These are phyloP conservation scores for Tanacetum coccineum DNA, from an alignment of 129 eudicot genomes.

Conservation along the genomic window DNA sequence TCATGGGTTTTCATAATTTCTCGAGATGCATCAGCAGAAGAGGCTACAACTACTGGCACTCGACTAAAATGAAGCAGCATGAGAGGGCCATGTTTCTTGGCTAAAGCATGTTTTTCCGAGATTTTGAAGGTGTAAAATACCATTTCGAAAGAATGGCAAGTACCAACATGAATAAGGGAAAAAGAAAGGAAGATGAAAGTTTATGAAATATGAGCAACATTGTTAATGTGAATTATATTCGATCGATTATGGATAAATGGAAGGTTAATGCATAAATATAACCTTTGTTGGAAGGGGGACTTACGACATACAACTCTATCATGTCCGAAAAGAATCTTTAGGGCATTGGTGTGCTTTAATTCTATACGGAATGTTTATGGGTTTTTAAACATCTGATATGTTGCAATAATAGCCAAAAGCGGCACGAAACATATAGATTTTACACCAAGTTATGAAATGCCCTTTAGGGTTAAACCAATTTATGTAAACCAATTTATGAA, in stretches of 20 bases:
- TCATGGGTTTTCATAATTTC: constrained; percentile 55
- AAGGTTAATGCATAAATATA: constrained; percentile 1
- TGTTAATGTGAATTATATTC: constrained; percentile 7
- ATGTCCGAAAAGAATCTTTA: no score
- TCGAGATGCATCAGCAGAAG: constrained; percentile 40
- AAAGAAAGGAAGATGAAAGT: constrained; percentile 15
- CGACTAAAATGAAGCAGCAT: constrained; percentile 43
- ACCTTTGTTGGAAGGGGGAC: not conserved
- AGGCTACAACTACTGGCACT: constrained; percentile 34
- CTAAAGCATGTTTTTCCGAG: constrained; percentile 21
- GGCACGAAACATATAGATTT: no score
- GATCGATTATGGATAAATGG: not conserved
- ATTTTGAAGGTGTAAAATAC: constrained; percentile 13
- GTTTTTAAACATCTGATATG: no score
- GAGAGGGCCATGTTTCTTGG: constrained; percentile 38
- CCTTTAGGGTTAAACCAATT: no score
- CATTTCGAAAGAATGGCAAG: constrained; percentile 16
- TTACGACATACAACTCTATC: no score
- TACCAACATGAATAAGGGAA: constrained; percentile 12
- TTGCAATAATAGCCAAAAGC: no score
- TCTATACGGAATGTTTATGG: no score
- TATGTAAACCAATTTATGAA: no score
- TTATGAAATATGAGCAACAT: constrained; percentile 5
- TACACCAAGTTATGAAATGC: no score
- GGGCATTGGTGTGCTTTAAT: no score